These are phyloP conservation scores for Castanea sativa DNA, from an alignment of 306 rosid genomes.

Conservation along the genomic window DNA sequence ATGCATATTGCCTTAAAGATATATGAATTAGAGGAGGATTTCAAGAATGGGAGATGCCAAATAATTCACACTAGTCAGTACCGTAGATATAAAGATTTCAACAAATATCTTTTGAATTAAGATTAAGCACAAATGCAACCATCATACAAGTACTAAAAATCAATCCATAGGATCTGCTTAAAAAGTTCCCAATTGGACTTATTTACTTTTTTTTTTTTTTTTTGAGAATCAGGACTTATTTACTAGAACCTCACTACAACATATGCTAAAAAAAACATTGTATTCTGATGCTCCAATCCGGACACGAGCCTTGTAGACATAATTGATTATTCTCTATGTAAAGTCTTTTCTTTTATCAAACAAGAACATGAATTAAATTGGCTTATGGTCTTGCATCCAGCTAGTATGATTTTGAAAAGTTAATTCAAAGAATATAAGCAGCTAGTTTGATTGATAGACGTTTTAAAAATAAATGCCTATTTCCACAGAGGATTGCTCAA, in stretches of 20 bases:
- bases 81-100: background rate
- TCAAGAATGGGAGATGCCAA: background rate
- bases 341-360: too few relatives aligned
- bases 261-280: too few relatives aligned
- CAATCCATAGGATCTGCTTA: background rate
- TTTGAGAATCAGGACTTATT: background rate
- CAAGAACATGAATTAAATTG: background rate
- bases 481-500: background rate
- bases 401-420: background rate
- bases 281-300: too few relatives aligned
- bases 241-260: background rate
- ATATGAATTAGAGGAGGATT: background rate
- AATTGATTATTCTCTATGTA: too few relatives aligned
- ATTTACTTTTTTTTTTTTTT: background rate
- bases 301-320: too few relatives aligned
- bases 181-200: background rate
- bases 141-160: background rate
- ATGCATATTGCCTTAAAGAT: background rate
- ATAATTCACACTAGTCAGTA: background rate
- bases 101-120: background rate
- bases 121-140: background rate
- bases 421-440: background rate
- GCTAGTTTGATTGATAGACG: background rate
- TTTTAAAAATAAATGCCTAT: background rate
- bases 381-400: constrained; percentile 8